These are phyloP conservation scores for Mortierella sp. DNA, from an alignment of 371 early-diverging fungal species.

Conservation along the genomic window DNA sequence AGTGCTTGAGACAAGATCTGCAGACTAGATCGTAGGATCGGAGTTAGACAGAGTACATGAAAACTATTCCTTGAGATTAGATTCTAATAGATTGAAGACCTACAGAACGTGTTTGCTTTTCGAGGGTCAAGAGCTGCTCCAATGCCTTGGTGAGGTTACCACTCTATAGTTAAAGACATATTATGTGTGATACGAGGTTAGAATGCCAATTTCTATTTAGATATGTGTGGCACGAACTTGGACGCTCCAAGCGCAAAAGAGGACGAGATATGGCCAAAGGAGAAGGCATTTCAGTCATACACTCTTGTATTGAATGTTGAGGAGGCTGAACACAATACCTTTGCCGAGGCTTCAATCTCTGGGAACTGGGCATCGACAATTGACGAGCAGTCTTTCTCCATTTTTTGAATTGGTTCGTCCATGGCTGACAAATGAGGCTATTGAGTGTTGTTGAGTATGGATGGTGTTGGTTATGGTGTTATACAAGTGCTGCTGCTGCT, in stretches of 20 bases:
- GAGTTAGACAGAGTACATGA: neutral
- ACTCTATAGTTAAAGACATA: slow-evolving; percentile 58
- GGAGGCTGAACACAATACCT: slow-evolving; percentile 58
- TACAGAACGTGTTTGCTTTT: slow-evolving; percentile 94
- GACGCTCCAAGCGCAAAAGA: neutral
- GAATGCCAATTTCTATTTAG: too few species aligned
- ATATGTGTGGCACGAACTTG: too few species aligned
- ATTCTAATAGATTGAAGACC: slow-evolving; percentile 15
- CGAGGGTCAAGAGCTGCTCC: slow-evolving; percentile 82
- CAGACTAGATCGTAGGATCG: slow-evolving; percentile 67
- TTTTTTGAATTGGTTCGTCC: slow-evolving; percentile 83
- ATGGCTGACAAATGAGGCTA: slow-evolving; percentile 17
- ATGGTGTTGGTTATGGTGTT: neutral
- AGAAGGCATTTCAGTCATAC: neutral
- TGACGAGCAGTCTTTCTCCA: slow-evolving; percentile 92
- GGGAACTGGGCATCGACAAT: slow-evolving; percentile 84
- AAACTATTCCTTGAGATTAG: neutral
- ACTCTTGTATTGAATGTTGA: neutral
- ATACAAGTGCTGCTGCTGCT: neutral
- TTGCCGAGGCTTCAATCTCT: slow-evolving; percentile 79
- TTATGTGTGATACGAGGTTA: neutral
- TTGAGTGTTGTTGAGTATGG: neutral
- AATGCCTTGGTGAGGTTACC: slow-evolving; percentile 88
- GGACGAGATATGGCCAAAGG: neutral
- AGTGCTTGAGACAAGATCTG: slow-evolving; percentile 89